phyloP scores from a whole-genome alignment of 495 filamentous ascomycete species.

The Xylaria bambusicola region DNA sequence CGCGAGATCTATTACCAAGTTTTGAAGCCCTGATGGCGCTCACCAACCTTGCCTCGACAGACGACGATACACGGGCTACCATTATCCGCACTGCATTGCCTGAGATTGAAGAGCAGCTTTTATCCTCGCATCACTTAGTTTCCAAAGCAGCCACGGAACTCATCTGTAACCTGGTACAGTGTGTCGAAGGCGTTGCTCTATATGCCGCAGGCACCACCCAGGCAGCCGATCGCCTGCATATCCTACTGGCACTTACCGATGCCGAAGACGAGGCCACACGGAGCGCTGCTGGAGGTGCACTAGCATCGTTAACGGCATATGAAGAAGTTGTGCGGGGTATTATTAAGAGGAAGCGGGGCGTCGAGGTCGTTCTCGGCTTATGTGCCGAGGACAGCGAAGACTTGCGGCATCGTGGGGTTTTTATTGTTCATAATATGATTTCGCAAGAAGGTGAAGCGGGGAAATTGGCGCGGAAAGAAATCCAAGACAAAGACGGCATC shows the following conservation, averaged over 20 bases:
- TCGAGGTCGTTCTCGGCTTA: constrained; percentile 68
- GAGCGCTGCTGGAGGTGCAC: constrained; percentile 80
- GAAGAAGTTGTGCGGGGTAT: constrained; percentile 71
- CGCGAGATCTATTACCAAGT: constrained; percentile 78
- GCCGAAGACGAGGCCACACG: constrained; percentile 77
- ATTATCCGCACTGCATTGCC: constrained; percentile 74
- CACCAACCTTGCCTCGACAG: constrained; percentile 85
- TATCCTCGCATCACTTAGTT: constrained; percentile 73
- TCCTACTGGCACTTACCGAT: constrained; percentile 84
- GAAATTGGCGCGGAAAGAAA: constrained; percentile 45
- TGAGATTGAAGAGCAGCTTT: constrained; percentile 77
- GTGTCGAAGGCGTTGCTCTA: constrained; percentile 68
- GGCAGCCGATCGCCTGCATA: constrained; percentile 71
- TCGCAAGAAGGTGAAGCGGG: constrained; percentile 54
- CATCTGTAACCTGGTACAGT: constrained; percentile 86
- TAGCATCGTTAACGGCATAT: constrained; percentile 80
- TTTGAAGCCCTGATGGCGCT: constrained; percentile 91
- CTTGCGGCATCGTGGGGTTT: constrained; percentile 74
- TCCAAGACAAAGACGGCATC: constrained; percentile 55
- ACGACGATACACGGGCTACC: constrained; percentile 64
- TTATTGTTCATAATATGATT: constrained; percentile 69
- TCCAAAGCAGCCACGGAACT: constrained; percentile 85
- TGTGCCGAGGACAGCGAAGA: constrained; percentile 76
- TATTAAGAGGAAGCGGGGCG: constrained; percentile 65
- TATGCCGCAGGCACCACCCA: constrained; percentile 71